Percentiles rank a stretch among this genome's conserved stretches.
phyloP scores from a whole-genome alignment of 2,329 filamentous ascomycete genomes.

The Colletotrichum chrysophilum region DNA sequence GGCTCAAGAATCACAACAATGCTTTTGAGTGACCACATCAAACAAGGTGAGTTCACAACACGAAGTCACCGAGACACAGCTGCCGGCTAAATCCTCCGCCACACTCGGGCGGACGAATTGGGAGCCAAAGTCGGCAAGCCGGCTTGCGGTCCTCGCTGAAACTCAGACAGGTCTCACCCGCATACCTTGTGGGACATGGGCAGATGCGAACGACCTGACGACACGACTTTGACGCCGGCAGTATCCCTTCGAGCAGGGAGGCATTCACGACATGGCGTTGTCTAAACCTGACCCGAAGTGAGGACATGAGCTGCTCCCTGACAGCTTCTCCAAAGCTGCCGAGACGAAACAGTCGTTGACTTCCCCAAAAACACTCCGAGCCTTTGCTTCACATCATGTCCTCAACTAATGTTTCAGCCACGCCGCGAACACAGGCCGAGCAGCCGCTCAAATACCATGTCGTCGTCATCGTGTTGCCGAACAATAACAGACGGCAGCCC shows the following conservation, averaged over 20 bases:
- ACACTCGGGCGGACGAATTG: background rate
- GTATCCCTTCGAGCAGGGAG: background rate
- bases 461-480: background rate
- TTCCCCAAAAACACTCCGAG: background rate
- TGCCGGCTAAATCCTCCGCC: background rate
- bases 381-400: background rate
- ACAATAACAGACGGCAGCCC: background rate
- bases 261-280: background rate
- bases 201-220: background rate
- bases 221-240: background rate
- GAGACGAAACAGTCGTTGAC: background rate
- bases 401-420: background rate
- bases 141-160: background rate
- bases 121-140: background rate
- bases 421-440: background rate
- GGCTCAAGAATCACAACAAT: background rate
- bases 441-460: background rate
- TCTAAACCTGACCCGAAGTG: background rate
- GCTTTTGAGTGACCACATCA: background rate
- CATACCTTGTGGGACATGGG: background rate
- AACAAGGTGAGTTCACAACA: background rate
- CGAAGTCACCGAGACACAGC: background rate
- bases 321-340: background rate
- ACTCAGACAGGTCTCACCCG: conserved; percentile 1
- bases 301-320: background rate